Evolutionary conservation across 2,329 filamentous ascomycete species (phyloP), one percentile per base, ranked within the genome.

Genomic region (Colletotrichum lini): DNA sequence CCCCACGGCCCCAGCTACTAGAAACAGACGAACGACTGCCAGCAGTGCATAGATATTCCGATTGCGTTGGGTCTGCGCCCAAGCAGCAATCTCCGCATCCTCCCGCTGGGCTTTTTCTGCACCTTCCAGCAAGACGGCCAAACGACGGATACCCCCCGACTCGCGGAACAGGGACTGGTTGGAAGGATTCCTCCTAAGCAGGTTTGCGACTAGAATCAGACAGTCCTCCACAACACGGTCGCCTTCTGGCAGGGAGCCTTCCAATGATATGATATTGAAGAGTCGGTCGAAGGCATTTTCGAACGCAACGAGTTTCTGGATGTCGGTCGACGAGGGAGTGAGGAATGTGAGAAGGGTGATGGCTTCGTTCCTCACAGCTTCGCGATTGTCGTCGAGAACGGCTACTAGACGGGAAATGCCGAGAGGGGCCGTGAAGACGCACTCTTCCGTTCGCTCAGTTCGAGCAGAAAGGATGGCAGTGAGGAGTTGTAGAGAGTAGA

Each of bases 111-210:
- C 85, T 75, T 87, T 82, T 72, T 88, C 84, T 64, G 88, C 85
- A 74, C 88, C 86, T 77, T 88, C 87, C 23, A 98, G 85, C 44
- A 98, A 85, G 47, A 88, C 88, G 18, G 91, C 88, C 58, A 98
- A 85, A 75, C 91, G 92, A 26, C 89, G 87, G 16, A 97, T 90
- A 77, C 92, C 95, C 1, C 94, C 95, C 54, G 94, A 96, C 80
- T 99, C 96, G 67, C 96, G 90, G 80, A 99, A 98, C 67, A 96
- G 91, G 13, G 94, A 94, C 81, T 99, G 96, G 78, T 99, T 99
- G 2, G 95, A 96, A 2, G 91, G 85, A 79, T 98, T 98, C 76
- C 95, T 89, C 44, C 93, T 90, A 38, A 99, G 85, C 15, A 99
- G 88, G 79, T 98, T 98, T 52, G 95, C 94, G 59, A 98, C 85